Conservation (phyloP, 495 filamentous ascomycete species). For the Oleoguttula mirabilis region DNA sequence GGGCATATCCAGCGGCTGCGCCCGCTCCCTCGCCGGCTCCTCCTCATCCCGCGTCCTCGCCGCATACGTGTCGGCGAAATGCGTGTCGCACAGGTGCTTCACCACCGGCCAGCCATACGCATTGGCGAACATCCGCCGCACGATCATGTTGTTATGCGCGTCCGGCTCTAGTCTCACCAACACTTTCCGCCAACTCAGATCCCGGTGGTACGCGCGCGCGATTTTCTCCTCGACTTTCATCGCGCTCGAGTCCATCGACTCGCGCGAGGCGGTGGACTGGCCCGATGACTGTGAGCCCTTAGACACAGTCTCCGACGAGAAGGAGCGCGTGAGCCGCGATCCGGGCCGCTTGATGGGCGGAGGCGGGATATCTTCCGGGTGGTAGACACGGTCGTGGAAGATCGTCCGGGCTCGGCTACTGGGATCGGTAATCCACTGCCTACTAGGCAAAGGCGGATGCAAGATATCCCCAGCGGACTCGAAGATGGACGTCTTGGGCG, state of each 20-base stretch:
- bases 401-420: slow-evolving; percentile 78
- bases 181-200: slow-evolving; percentile 89
- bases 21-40: slow-evolving; percentile 39
- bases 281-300: background rate
- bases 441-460: slow-evolving; percentile 73
- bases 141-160: slow-evolving; percentile 96
- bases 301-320: slow-evolving; percentile 29
- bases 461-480: slow-evolving; percentile 88
- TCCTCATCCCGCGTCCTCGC: slow-evolving; percentile 48
- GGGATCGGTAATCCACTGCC: slow-evolving; percentile 71
- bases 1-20: slow-evolving; percentile 31
- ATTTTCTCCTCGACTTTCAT: slow-evolving; percentile 97
- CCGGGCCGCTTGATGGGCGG: slow-evolving; percentile 45
- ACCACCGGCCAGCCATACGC: slow-evolving; percentile 96
- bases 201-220: slow-evolving; percentile 81
- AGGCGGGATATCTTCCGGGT: slow-evolving; percentile 82
- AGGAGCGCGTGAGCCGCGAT: slow-evolving; percentile 31
- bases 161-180: slow-evolving; percentile 90
- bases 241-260: slow-evolving; percentile 31
- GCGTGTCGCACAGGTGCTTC: slow-evolving; percentile 83
- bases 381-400: slow-evolving; percentile 93
- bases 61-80: slow-evolving; percentile 61
- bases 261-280: slow-evolving; percentile 6
- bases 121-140: slow-evolving; percentile 90
- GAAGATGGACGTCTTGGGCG: slow-evolving; percentile 87